Evolutionary conservation across 208 protist species (phyloP).

Genomic region (Crithidia mellificae): DNA sequence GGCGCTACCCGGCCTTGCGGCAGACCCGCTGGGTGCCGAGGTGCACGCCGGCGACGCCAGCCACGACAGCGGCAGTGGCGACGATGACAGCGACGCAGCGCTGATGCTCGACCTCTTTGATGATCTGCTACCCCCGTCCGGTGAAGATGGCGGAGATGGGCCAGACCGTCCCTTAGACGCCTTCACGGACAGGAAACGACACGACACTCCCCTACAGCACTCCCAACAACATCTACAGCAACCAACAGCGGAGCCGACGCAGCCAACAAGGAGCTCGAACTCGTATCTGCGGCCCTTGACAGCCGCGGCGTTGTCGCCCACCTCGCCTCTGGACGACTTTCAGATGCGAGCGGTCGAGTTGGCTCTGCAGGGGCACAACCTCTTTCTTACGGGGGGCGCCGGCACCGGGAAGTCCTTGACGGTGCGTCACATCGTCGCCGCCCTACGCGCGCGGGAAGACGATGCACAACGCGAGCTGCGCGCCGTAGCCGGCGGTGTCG

Average conservation of each 20-base stretch:
- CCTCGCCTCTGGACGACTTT: background rate
- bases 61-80: too few species aligned
- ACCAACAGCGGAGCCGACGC: too few species aligned
- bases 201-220: background rate
- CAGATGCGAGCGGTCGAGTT: constrained; percentile 6
- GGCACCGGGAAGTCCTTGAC: constrained; percentile 87
- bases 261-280: too few species aligned
- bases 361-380: constrained; percentile 11
- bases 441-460: constrained; percentile 30
- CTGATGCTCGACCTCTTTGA: background rate
- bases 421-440: constrained; percentile 63
- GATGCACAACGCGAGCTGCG: background rate
- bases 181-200: background rate
- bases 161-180: too few species aligned
- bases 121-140: background rate
- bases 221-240: background rate
- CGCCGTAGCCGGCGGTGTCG: background rate
- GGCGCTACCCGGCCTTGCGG: too few species aligned
- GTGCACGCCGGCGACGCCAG: background rate
- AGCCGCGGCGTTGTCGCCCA: background rate
- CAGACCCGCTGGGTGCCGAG: too few species aligned
- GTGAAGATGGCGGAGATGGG: background rate
- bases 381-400: constrained; percentile 82
- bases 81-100: too few species aligned
- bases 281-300: too few species aligned